Percentiles rank a stretch among this genome's conserved stretches.
These are phyloP conservation scores for Thielaviopsis populi DNA, from an alignment of 2,329 filamentous ascomycete species.

Conservation along the genomic window DNA sequence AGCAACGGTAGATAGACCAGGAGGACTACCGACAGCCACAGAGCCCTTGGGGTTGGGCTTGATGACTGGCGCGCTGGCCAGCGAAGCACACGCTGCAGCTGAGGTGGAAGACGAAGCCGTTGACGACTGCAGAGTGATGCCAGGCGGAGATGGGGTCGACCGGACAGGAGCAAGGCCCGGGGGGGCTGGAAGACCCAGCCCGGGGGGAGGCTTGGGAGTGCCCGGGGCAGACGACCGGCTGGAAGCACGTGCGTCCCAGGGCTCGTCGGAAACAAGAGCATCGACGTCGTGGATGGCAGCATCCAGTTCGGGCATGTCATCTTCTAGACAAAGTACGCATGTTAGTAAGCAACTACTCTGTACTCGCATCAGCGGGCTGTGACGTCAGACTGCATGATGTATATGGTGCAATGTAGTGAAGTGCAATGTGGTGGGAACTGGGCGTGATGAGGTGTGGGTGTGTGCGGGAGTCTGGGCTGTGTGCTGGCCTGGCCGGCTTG, in stretches of 20 bases:
- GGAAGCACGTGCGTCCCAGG: constrained; percentile 11
- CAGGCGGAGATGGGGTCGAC: background rate
- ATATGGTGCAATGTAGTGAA: background rate
- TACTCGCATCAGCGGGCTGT: constrained; percentile 15
- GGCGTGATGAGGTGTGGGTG: background rate
- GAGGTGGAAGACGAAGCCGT: background rate
- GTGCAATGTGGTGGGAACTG: background rate
- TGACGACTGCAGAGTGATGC: background rate
- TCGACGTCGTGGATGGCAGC: constrained; percentile 51
- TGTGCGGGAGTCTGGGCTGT: background rate
- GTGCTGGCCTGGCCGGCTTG: too few relatives aligned
- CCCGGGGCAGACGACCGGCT: background rate
- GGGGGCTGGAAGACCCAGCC: constrained; percentile 20
- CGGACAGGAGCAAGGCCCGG: constrained; percentile 19
- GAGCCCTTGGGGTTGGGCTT: background rate
- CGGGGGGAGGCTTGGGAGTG: constrained; percentile 9
- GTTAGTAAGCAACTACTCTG: constrained; percentile 28
- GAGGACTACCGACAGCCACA: background rate
- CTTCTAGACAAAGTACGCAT: constrained; percentile 35
- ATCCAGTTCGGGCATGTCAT: constrained; percentile 44
- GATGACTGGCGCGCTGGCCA: background rate
- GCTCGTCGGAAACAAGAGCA: constrained; percentile 51
- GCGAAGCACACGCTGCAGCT: background rate
- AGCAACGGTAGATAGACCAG: background rate
- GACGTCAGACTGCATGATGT: constrained; percentile 1